phyloP scores from a whole-genome alignment of 2,329 filamentous ascomycete genomes.

The Talaromyces sp. region DNA sequence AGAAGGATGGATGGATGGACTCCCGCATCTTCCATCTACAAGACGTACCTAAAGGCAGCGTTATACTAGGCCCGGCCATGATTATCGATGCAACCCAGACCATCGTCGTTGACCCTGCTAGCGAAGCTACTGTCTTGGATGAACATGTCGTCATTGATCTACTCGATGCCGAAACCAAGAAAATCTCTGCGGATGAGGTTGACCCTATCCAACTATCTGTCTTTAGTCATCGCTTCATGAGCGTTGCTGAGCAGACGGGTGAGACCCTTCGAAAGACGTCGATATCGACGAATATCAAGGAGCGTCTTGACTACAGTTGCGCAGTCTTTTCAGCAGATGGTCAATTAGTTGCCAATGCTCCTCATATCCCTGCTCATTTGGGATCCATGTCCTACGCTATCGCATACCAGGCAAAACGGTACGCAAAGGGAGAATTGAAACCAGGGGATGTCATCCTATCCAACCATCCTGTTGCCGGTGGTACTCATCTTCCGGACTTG shows the following conservation, averaged over 20 bases:
- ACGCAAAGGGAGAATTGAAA: conserved; percentile 67
- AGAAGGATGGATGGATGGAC: conserved; percentile 26
- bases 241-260: conserved; percentile 58
- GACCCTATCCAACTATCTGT: conserved; percentile 54
- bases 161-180: conserved; percentile 56
- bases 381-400: conserved; percentile 85
- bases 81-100: conserved; percentile 73
- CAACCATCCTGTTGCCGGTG: conserved; percentile 79
- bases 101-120: conserved; percentile 78
- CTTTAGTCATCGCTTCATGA: conserved; percentile 57
- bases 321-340: conserved; percentile 74
- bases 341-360: conserved; percentile 64
- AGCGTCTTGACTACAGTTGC: conserved; percentile 80
- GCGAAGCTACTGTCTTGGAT: conserved; percentile 71
- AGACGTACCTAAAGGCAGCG: conserved; percentile 21
- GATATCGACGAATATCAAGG: conserved; percentile 69
- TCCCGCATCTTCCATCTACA: conserved; percentile 29
- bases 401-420: conserved; percentile 72
- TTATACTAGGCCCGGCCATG: conserved; percentile 34
- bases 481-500: conserved; percentile 79
- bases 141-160: conserved; percentile 83
- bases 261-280: conserved; percentile 54
- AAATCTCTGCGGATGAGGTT: conserved; percentile 28
- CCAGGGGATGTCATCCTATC: conserved; percentile 77
- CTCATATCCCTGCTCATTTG: conserved; percentile 75